These are phyloP conservation scores for Peniophora sp. DNA, from an alignment of 1,284 basidiomycete genomes.

Conservation along the genomic window DNA sequence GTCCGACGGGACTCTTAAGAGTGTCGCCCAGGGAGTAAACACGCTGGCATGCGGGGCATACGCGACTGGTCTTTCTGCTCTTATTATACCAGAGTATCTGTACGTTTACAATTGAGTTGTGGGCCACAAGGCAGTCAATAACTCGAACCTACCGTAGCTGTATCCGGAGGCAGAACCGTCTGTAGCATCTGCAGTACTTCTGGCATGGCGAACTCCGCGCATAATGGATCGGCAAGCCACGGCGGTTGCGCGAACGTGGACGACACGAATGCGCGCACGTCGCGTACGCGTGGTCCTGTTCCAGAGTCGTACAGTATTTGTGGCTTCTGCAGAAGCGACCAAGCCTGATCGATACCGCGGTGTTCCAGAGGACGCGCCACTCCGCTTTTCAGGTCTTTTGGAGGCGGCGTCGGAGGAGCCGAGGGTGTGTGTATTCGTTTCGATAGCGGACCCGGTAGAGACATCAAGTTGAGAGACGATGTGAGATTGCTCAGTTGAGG, in stretches of 20 bases:
- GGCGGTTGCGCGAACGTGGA: conserved; percentile 60
- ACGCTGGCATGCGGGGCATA: conserved; percentile 70
- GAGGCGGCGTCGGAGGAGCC: neutral
- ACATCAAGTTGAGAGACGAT: neutral
- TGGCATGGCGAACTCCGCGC: conserved; percentile 64
- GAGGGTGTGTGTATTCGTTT: neutral
- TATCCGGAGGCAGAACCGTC: conserved; percentile 61
- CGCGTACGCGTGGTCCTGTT: conserved; percentile 64
- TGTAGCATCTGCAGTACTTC: conserved; percentile 66
- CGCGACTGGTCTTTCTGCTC: conserved; percentile 53
- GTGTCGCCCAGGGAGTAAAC: conserved; percentile 61
- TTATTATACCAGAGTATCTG: conserved; percentile 83
- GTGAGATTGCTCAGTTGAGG: neutral
- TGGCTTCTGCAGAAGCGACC: conserved; percentile 18
- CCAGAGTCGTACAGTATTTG: conserved; percentile 70
- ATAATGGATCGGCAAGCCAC: conserved; percentile 50
- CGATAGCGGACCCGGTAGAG: neutral
- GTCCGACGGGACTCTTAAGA: conserved; percentile 39
- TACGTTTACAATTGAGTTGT: neutral
- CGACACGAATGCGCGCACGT: conserved; percentile 49
- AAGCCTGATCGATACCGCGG: conserved; percentile 3
- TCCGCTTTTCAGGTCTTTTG: neutral
- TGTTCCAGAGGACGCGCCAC: conserved; percentile 5
- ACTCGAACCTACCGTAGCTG: conserved; percentile 55
- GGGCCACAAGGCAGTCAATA: neutral